Conservation (phyloP, 805 yeast genomes). For the Lipomyces orientalis region DNA sequence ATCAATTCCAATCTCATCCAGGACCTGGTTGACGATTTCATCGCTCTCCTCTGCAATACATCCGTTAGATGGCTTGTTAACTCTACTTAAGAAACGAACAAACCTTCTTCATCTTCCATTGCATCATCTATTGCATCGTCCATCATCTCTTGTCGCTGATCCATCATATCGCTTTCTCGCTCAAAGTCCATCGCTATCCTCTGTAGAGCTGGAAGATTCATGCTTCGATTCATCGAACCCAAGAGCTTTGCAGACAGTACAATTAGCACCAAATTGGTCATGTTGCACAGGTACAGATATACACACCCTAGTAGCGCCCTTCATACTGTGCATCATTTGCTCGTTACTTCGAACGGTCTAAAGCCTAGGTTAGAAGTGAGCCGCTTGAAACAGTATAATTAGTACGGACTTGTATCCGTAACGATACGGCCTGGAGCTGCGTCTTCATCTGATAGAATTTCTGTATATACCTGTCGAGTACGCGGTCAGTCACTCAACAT, state of each 20-base stretch:
- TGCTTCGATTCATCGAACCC: conserved; percentile 81
- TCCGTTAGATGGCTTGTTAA: not conserved
- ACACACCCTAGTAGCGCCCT: conserved; percentile 78
- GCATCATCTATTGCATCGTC: conserved; percentile 97
- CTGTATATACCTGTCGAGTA: conserved; percentile 56
- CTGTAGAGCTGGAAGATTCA: conserved; percentile 88
- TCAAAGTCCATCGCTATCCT: conserved; percentile 94
- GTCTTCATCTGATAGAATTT: conserved; percentile 93
- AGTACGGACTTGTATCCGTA: conserved; percentile 53
- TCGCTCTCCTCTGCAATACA: conserved; percentile 34
- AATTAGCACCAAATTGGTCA: not conserved
- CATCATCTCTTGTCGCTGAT: conserved; percentile 97
- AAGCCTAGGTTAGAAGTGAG: not conserved
- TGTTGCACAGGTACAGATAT: not conserved
- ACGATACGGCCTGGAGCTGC: conserved; percentile 88
- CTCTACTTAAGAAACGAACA: not conserved
- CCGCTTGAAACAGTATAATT: not conserved
- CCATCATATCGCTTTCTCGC: conserved; percentile 92
- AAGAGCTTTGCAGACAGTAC: conserved; percentile 43
- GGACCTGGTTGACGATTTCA: conserved; percentile 69
- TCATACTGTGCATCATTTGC: conserved; percentile 93
- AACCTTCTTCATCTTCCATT: conserved; percentile 81
- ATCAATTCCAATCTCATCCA: conserved; percentile 95
- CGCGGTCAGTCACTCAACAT: not conserved
- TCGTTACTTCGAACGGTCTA: conserved; percentile 83